Evolutionary conservation across 2,329 filamentous ascomycete species (phyloP), one percentile per base, ranked within the genome.

Genomic region (Fusarium lyarnte): DNA sequence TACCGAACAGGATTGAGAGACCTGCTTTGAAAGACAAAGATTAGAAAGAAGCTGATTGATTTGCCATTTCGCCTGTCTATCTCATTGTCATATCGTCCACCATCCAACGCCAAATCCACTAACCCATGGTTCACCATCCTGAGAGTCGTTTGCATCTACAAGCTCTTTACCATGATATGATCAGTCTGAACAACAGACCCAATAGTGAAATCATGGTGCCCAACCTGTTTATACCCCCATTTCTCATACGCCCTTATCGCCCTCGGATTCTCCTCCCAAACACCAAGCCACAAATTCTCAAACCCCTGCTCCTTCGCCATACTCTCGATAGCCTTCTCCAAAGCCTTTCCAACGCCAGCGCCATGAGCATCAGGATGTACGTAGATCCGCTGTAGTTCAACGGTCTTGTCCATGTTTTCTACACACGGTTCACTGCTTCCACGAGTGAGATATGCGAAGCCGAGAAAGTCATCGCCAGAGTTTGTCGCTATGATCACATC

Each of bases 331-430:
- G 54, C 67, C 14, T 58, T 63, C 45, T 76, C 78, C n/a, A 84
- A 72, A 35, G 75, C 67, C 54, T 75, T 81, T 8, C 81, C 85
- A 3, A 85, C 74, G 0, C 84, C 84, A 16, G 63, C 70, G 0
- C 84, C 84, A 43, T 85, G 83, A 11, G 69, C 72, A 5, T 69
- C 58, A 1, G 72, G 58, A 41, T 80, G 67, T 5, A 86, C 81
- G 60, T 86, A 86, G 3, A 86, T 74, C 16, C 85, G 72, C 70
- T 85, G 83, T 35, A 86, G 66, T 72, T 86, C 84, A 6, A 84
- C 77, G 0, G 67, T 76, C 5, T 74, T 71, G 8, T 78, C 74
- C 1, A 80, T 38, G 2, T 77, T 57, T 2, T 65, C 75, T 17
- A 85, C 63, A 47, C 82, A 85, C 2, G 82, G 81, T 52, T 86